Conservation (phyloP, 2,329 filamentous ascomycete species). For the Lachnellula occidentalis region DNA sequence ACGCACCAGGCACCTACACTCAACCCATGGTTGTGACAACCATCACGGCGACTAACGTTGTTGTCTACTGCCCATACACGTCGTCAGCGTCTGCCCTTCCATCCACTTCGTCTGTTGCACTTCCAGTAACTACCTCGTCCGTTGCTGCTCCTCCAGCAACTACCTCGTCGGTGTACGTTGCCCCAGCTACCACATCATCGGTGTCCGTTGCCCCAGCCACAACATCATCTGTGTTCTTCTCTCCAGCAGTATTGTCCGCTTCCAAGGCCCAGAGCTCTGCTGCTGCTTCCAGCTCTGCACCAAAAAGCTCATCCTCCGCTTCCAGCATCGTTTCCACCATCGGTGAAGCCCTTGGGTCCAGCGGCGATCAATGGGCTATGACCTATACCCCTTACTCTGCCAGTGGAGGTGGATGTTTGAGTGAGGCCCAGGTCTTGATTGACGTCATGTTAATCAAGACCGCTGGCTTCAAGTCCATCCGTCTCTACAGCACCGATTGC, state of each 20-base stretch:
- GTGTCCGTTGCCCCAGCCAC: conserved; percentile 28
- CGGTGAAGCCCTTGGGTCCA: too few species aligned
- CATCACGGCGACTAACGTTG: conserved; percentile 60
- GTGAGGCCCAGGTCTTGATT: conserved; percentile 45
- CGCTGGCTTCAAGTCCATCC: conserved; percentile 65
- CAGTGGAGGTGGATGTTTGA: conserved; percentile 58
- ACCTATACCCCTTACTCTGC: conserved; percentile 74
- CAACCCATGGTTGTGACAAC: conserved; percentile 62
- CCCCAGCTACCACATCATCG: conserved; percentile 25
- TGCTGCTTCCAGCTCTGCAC: conserved; percentile 11
- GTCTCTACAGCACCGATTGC: conserved; percentile 92
- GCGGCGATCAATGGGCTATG: conserved; percentile 55
- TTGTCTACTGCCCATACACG: conserved; percentile 66
- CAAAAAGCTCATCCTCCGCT: conserved; percentile 24
- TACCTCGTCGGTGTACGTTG: conserved; percentile 33
- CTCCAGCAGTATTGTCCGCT: conserved; percentile 50
- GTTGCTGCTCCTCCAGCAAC: not conserved
- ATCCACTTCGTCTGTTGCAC: conserved; percentile 34
- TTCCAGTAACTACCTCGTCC: conserved; percentile 6
- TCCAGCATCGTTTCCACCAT: conserved; percentile 16
- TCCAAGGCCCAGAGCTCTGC: conserved; percentile 33
- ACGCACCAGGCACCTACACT: conserved; percentile 68
- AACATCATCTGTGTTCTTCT: not conserved
- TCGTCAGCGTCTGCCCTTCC: conserved; percentile 35
- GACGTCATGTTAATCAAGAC: conserved; percentile 59